These are phyloP conservation scores for Xeromyces bisporus DNA, from an alignment of 495 filamentous ascomycete genomes.

Conservation along the genomic window DNA sequence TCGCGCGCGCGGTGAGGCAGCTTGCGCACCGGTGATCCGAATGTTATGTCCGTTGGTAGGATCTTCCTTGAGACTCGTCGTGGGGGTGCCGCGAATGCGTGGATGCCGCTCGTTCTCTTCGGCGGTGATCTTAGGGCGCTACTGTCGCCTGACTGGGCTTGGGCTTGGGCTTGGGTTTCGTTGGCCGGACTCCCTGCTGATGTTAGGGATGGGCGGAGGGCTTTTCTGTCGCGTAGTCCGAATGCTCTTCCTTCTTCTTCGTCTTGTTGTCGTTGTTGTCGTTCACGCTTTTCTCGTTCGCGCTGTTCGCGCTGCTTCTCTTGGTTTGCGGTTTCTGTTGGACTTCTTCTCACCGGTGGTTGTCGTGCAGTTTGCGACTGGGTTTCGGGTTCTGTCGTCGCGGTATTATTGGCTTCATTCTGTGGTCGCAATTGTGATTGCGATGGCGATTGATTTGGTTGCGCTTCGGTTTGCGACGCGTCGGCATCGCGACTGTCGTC, in stretches of 20 bases:
- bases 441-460: slow-evolving; percentile 13
- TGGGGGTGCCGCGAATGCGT: slow-evolving; percentile 26
- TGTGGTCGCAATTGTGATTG: too few relatives aligned
- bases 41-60: slow-evolving; percentile 24
- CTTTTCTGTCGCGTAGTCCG: slow-evolving; percentile 21
- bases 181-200: slow-evolving; percentile 19
- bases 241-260: slow-evolving; percentile 12
- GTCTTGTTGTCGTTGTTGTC: too few relatives aligned
- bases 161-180: slow-evolving; percentile 16
- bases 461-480: slow-evolving; percentile 16
- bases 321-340: too few relatives aligned
- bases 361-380: too few relatives aligned
- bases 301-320: too few relatives aligned
- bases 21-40: slow-evolving; percentile 23
- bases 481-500: slow-evolving; percentile 24
- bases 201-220: slow-evolving; percentile 22
- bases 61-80: slow-evolving; percentile 25
- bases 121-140: slow-evolving; percentile 13
- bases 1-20: slow-evolving; percentile 8
- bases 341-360: too few relatives aligned
- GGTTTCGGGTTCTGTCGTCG: too few relatives aligned
- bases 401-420: too few relatives aligned
- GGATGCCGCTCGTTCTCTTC: slow-evolving; percentile 16
- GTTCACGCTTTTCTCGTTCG: slow-evolving; percentile 45
- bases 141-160: too few relatives aligned